These are phyloP conservation scores for Amanita rimosa DNA, from an alignment of 768 basidiomycete genomes.

Conservation along the genomic window DNA sequence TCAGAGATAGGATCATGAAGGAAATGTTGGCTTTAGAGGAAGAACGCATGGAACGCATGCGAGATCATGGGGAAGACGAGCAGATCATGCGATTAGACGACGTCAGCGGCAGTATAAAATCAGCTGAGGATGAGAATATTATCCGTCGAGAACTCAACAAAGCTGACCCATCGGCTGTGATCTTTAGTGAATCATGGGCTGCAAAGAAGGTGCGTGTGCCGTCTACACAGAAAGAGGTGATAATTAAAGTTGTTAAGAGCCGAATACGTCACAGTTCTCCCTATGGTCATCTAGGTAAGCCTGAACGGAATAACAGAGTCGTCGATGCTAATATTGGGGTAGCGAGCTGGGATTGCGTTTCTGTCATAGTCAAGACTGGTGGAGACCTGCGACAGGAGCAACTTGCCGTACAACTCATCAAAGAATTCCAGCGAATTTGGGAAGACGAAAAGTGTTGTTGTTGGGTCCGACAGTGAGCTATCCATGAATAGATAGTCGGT, in stretches of 20 bases:
- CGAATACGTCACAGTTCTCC: constrained; percentile 90
- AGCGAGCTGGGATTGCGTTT: constrained; percentile 84
- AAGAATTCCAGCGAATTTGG: constrained; percentile 90
- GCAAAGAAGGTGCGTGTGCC: constrained; percentile 68
- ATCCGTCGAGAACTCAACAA: constrained; percentile 90
- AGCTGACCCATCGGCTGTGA: constrained; percentile 89
- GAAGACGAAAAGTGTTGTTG: constrained; percentile 85
- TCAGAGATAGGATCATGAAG: constrained; percentile 93
- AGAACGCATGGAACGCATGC: constrained; percentile 92
- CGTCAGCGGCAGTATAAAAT: constrained; percentile 43
- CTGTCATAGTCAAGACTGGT: constrained; percentile 97
- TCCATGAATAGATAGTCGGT: background rate
- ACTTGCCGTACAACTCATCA: constrained; percentile 90
- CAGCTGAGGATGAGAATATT: constrained; percentile 85
- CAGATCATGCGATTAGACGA: constrained; percentile 49
- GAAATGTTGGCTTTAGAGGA: constrained; percentile 98
- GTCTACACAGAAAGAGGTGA: background rate
- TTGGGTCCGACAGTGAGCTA: constrained; percentile 82
- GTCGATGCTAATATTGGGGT: constrained; percentile 2
- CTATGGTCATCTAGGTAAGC: constrained; percentile 85
- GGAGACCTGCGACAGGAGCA: constrained; percentile 96
- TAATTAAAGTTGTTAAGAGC: constrained; percentile 30
- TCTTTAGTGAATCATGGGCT: constrained; percentile 93
- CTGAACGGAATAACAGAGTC: background rate
- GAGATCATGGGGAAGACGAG: constrained; percentile 54